phyloP scores from a whole-genome alignment of 2,329 filamentous ascomycete genomes.

The Biscogniauxia mediterranea region DNA sequence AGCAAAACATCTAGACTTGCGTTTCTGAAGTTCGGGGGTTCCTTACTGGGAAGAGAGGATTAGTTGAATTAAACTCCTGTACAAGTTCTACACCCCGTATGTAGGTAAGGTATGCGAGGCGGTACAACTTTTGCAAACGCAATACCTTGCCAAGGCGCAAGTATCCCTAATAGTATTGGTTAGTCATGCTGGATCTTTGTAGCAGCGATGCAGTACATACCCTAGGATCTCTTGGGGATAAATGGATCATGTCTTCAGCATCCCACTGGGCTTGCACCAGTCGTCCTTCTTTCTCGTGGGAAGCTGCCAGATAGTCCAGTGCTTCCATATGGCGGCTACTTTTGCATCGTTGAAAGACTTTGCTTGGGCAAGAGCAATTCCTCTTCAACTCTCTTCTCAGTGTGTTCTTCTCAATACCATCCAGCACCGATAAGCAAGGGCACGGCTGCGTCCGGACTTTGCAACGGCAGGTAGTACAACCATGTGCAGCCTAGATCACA shows the following conservation, averaged over 20 bases:
- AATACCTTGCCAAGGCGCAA: conserved; percentile 31
- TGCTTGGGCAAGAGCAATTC: conserved; percentile 25
- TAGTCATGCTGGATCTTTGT: conserved; percentile 3
- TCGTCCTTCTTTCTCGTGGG: conserved; percentile 18
- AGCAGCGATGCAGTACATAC: conserved; percentile 17
- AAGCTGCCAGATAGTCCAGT: conserved; percentile 26
- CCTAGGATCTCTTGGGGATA: conserved; percentile 29
- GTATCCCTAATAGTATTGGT: conserved; percentile 20
- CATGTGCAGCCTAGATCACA: conserved; percentile 17
- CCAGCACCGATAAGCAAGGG: conserved; percentile 20
- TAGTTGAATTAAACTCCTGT: conserved; percentile 21
- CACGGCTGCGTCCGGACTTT: conserved; percentile 12
- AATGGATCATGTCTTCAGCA: conserved; percentile 27
- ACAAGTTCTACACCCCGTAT: conserved; percentile 27
- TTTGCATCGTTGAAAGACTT: conserved; percentile 23
- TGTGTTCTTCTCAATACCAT: conserved; percentile 15
- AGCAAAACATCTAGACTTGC: background rate
- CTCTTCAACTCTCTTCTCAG: conserved; percentile 23
- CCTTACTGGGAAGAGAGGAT: conserved; percentile 23
- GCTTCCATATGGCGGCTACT: conserved; percentile 24
- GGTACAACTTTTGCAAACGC: conserved; percentile 16
- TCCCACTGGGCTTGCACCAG: conserved; percentile 16
- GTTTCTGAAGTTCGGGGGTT: background rate
- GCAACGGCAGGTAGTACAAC: conserved; percentile 23
- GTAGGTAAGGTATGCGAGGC: conserved; percentile 22